Conservation (phyloP, 305 asterid genomes). For the Andrographis paniculata region DNA sequence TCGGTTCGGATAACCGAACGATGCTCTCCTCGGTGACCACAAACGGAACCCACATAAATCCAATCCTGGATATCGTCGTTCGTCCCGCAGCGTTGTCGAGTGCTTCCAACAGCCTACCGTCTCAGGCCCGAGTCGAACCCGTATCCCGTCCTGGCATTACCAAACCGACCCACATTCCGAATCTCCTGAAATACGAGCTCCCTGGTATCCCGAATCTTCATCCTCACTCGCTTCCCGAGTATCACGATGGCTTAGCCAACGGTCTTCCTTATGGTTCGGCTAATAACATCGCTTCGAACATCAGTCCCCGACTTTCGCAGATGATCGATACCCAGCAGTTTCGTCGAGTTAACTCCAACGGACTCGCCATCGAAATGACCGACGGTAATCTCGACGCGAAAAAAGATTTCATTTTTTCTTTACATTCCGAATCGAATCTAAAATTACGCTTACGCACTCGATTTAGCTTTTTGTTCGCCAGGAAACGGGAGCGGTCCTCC, state of each 20-base stretch:
- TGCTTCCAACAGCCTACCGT: constrained; percentile 56
- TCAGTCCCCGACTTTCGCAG: constrained; percentile 46
- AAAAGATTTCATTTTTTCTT: constrained; percentile 2
- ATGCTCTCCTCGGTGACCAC: constrained; percentile 35
- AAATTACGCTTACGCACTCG: neutral
- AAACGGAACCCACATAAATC: constrained; percentile 39
- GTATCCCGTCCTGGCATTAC: constrained; percentile 43
- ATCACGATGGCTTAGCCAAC: constrained; percentile 60
- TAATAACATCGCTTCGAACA: constrained; percentile 45
- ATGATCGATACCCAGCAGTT: constrained; percentile 56
- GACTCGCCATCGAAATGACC: constrained; percentile 52
- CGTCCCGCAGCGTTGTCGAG: constrained; percentile 53
- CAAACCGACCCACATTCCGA: constrained; percentile 46
- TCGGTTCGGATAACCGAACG: constrained; percentile 42
- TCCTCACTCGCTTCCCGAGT: constrained; percentile 86
- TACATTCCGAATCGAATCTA: neutral
- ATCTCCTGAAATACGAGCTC: constrained; percentile 53
- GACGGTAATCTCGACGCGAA: constrained; percentile 39
- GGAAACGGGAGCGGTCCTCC: constrained; percentile 87
- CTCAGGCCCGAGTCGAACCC: constrained; percentile 48
- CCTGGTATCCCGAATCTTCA: constrained; percentile 46
- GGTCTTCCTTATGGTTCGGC: constrained; percentile 60
- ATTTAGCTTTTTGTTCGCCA: constrained; percentile 56
- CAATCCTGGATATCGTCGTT: constrained; percentile 48
- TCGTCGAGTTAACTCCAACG: constrained; percentile 47